A percentile compares a stretch with the other conserved stretches of the same genome.
Conservation (phyloP, 495 filamentous ascomycete genomes). For the Oidiodendron maius region DNA sequence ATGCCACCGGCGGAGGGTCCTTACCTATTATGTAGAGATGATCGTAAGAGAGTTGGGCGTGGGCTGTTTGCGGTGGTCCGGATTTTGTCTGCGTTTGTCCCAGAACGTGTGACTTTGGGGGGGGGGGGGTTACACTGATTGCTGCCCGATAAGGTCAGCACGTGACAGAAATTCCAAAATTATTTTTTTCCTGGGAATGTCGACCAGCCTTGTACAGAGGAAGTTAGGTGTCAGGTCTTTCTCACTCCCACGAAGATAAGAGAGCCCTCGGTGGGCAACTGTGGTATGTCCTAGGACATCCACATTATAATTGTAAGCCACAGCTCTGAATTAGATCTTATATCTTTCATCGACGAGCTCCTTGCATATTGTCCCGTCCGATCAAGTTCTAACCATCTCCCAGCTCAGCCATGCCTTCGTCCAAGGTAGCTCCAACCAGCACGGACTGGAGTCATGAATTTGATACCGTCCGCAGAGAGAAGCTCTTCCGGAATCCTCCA, state of each 20-base stretch:
- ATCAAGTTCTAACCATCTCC: conserved; percentile 27
- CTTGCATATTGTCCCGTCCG: neutral
- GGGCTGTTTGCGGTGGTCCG: too few species aligned
- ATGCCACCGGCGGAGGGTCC: too few species aligned
- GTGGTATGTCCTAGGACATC: neutral
- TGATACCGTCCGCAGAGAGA: conserved; percentile 73
- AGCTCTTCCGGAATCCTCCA: conserved; percentile 82
- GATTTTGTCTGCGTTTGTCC: too few species aligned
- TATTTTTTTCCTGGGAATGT: too few species aligned
- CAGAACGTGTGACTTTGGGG: too few species aligned
- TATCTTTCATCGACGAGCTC: neutral
- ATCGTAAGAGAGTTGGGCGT: too few species aligned
- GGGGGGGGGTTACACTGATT: too few species aligned
- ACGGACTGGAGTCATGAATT: conserved; percentile 78
- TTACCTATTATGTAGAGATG: too few species aligned
- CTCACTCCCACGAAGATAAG: too few species aligned
- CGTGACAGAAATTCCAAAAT: too few species aligned
- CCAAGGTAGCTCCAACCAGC: conserved; percentile 27
- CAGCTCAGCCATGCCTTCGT: conserved; percentile 42
- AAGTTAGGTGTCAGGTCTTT: too few species aligned
- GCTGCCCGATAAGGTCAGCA: conserved; percentile 4
- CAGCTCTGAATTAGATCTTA: neutral
- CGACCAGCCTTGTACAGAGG: too few species aligned
- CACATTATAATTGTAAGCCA: neutral
- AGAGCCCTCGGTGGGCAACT: neutral